A percentile compares a stretch with the other conserved stretches of the same genome.
phyloP scores from a whole-genome alignment of 2,329 filamentous ascomycete species.

The Lachnellula suecica region DNA sequence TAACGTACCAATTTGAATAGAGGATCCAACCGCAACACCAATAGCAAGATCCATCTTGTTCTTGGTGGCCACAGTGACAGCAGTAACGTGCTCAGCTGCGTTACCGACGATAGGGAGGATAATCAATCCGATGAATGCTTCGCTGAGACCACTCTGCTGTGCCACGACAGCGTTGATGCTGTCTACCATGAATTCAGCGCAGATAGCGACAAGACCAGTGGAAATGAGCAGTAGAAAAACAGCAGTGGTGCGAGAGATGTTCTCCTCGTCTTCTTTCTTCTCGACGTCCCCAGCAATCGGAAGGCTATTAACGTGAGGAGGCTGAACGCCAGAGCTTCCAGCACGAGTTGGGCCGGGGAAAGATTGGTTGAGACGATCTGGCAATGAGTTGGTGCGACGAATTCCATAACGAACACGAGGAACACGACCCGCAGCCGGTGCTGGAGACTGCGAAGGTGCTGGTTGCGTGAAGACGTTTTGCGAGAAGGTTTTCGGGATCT shows the following conservation, averaged over 20 bases:
- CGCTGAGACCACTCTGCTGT: constrained; percentile 52
- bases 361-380: constrained; percentile 59
- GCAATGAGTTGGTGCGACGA: constrained; percentile 72
- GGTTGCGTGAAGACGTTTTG: constrained; percentile 67
- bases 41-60: constrained; percentile 78
- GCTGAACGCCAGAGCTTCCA: constrained; percentile 11
- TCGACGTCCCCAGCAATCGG: constrained; percentile 25
- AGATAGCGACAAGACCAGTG: constrained; percentile 65
- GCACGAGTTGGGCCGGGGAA: constrained; percentile 4
- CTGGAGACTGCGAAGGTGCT: constrained; percentile 29
- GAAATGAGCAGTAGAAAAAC: constrained; percentile 62
- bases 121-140: constrained; percentile 71
- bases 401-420: constrained; percentile 63
- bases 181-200: constrained; percentile 69
- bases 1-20: constrained; percentile 63
- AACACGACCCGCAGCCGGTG: constrained; percentile 40
- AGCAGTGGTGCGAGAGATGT: constrained; percentile 55
- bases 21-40: constrained; percentile 68
- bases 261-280: constrained; percentile 39
- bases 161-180: constrained; percentile 64
- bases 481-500: constrained; percentile 64
- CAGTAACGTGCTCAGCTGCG: constrained; percentile 71
- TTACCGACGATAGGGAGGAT: constrained; percentile 73
- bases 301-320: constrained; percentile 23
- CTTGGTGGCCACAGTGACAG: constrained; percentile 68